Evolutionary conservation across 1,284 basidiomycete genomes (phyloP), one percentile per base, ranked within the genome.

Genomic region (Amylostereum areolatum): DNA sequence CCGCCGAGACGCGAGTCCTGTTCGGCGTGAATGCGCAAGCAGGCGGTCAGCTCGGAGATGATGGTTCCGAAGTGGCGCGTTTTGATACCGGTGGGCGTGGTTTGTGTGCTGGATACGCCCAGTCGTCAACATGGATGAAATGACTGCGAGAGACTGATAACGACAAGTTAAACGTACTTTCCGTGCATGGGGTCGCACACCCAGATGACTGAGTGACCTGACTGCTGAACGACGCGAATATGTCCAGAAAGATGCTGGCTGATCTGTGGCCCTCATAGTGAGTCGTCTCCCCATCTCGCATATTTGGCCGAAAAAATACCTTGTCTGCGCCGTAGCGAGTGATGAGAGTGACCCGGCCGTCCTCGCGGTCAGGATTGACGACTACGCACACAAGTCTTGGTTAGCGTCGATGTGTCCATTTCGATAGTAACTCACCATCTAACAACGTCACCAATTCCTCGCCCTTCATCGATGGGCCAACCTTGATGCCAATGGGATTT

Each of bases 141-240:
- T 41, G 31, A n/a, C 40, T 34, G 30, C 36, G 35, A 30, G 45
- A 25, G 5, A 10, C 32, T 36, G 27, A 25, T 44, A 41, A 48
- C 29, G 4, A 43, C n/a, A 25, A 24, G 18, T 25, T 29, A 25
- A 1, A 71, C 87, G 55, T 59, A 89, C 89, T 94, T 94, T 70
- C 92, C 92, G 59, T 96, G 92, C 96, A 98, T 98, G 2, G 96
- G 94, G 68, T 99, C 96, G 62, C 92, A 97, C 48, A 96, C 81
- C 89, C 94, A 97, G 28, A 89, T 83, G 2, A 97, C 92, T 3
- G 88, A 85, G 63, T 98, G 94, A 1, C 80, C 79, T 1, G 91
- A 89, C 48, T 69, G 60, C 61, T 89, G 83, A 11, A 99, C 92
- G 1, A 85, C 87, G n/a, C 71, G 69, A 63, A 99, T 96, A 63